Percentiles rank a stretch among this genome's conserved stretches.
Evolutionary conservation across 805 yeast genomes (phyloP).

Genomic region (Starmera amethionina): DNA sequence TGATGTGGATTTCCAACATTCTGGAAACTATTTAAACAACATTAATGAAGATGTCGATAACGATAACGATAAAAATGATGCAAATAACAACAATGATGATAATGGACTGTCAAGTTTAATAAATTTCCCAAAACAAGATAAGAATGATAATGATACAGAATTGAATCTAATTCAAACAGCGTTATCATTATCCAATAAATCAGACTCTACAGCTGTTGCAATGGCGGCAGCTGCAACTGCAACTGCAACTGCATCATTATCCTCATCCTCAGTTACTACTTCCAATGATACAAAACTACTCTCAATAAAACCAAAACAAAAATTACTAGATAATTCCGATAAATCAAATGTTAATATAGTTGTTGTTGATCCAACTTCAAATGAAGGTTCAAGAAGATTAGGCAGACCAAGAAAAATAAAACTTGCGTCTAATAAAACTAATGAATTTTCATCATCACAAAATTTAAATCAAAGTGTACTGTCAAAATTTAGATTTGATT

Average conservation of each 20-base stretch:
- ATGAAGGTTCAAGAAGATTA: slow-evolving; percentile 14
- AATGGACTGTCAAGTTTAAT: slow-evolving; percentile 12
- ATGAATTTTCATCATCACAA: slow-evolving; percentile 5
- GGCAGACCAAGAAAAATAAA: slow-evolving; percentile 17
- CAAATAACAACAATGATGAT: not conserved
- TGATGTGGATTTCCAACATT: not conserved
- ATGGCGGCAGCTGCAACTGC: no score
- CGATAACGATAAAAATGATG: no score
- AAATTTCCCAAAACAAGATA: slow-evolving; percentile 5
- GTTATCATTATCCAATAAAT: no score
- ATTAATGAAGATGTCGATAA: not conserved
- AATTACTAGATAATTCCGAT: slow-evolving; percentile 10
- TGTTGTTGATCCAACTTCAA: slow-evolving; percentile 18
- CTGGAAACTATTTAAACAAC: not conserved
- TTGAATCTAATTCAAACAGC: no score
- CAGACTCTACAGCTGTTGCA: no score
- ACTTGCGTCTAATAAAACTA: not conserved
- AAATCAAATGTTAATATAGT: slow-evolving; percentile 16
- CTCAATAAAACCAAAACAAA: slow-evolving; percentile 12
- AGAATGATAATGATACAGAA: no score
- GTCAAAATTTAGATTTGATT: slow-evolving; percentile 17
- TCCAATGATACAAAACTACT: not conserved
- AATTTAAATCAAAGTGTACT: slow-evolving; percentile 15
- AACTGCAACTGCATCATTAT: no score
- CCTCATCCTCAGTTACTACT: not conserved